A percentile compares a stretch with the other conserved stretches of the same genome.
Conservation (phyloP, 1,139 yeast species). For the Yarrowia galli region DNA sequence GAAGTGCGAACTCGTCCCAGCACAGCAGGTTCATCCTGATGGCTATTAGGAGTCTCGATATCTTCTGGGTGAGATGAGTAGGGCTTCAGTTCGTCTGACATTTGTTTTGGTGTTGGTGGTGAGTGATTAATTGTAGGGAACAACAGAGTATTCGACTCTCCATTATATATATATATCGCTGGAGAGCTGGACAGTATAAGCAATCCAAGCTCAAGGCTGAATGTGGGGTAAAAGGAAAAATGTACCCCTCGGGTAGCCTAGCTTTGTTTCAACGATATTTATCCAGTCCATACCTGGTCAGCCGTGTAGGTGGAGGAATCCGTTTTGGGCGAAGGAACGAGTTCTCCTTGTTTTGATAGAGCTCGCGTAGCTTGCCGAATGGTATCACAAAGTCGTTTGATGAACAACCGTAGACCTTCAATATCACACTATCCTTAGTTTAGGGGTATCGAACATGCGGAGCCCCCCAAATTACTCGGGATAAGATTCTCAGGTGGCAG, state of each 20-base stretch:
- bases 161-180: neutral
- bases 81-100: slow-evolving; percentile 14
- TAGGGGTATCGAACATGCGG: neutral
- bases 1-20: slow-evolving; percentile 48
- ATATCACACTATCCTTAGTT: neutral
- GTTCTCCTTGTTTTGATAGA: neutral
- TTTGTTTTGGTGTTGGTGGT: neutral
- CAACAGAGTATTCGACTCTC: neutral
- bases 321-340: neutral
- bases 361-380: neutral
- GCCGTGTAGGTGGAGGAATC: slow-evolving; percentile 7
- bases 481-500: neutral
- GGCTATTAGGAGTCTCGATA: neutral
- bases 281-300: slow-evolving; percentile 20
- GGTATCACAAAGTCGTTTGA: neutral
- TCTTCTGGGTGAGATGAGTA: neutral
- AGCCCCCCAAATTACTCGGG: neutral
- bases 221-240: slow-evolving; percentile 4
- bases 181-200: neutral
- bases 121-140: too few species aligned
- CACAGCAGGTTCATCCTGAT: slow-evolving; percentile 2
- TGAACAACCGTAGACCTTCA: neutral
- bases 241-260: slow-evolving; percentile 1
- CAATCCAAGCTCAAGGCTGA: neutral
- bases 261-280: neutral